Conservation (phyloP, 2,329 filamentous ascomycete species). For the Dryadomyces sulphureus region DNA sequence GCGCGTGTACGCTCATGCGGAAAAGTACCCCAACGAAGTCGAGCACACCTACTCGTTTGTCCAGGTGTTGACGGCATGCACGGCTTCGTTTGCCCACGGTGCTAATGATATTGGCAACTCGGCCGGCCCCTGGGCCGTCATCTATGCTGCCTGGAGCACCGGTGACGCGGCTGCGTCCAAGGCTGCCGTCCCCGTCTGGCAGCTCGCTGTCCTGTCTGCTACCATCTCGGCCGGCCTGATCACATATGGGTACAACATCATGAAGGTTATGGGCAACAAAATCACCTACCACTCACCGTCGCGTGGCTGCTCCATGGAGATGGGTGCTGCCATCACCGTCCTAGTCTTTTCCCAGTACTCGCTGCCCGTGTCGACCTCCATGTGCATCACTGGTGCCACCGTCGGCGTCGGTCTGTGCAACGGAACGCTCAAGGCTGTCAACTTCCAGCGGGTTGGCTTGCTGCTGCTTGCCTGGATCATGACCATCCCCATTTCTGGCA, state of each 20-base stretch:
- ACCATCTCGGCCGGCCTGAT: slow-evolving; percentile 53
- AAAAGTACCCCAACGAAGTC: slow-evolving; percentile 55
- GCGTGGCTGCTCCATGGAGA: slow-evolving; percentile 56
- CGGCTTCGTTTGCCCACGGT: slow-evolving; percentile 60
- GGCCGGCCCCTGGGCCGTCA: slow-evolving; percentile 54
- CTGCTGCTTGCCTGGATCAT: slow-evolving; percentile 52
- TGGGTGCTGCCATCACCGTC: slow-evolving; percentile 65
- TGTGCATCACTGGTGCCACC: slow-evolving; percentile 70
- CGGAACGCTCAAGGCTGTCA: slow-evolving; percentile 55
- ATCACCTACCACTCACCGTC: slow-evolving; percentile 53
- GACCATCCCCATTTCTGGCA: slow-evolving; percentile 48
- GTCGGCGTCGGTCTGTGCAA: slow-evolving; percentile 69
- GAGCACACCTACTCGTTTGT: slow-evolving; percentile 56
- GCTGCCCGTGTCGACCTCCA: slow-evolving; percentile 61
- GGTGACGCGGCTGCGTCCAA: slow-evolving; percentile 46
- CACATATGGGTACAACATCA: slow-evolving; percentile 73
- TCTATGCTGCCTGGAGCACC: slow-evolving; percentile 53
- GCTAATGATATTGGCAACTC: slow-evolving; percentile 66
- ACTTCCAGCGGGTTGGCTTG: slow-evolving; percentile 58
- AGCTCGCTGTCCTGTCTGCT: slow-evolving; percentile 52
- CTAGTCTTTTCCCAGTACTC: slow-evolving; percentile 62
- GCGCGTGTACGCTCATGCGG: slow-evolving; percentile 47
- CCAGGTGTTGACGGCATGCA: slow-evolving; percentile 53
- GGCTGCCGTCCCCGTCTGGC: slow-evolving; percentile 57
- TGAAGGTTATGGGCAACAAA: slow-evolving; percentile 77